Percentiles rank a stretch among this genome's conserved stretches.
Evolutionary conservation across 495 filamentous ascomycete genomes (phyloP).

Genomic region (Aspergillus olivimuriae): DNA sequence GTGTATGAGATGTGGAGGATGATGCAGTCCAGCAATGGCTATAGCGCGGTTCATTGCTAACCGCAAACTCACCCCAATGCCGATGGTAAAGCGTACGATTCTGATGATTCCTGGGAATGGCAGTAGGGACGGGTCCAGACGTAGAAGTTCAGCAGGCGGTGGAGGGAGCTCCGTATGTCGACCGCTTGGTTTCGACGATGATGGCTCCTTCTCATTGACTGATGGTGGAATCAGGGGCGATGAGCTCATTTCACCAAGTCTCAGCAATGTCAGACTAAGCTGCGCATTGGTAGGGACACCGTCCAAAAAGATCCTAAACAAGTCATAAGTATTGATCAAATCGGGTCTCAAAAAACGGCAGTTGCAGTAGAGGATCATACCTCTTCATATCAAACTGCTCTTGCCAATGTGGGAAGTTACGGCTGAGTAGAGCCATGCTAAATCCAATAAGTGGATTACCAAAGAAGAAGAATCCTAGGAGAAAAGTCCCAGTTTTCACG

Average conservation of each 20-base stretch:
- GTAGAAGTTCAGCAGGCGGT: background rate
- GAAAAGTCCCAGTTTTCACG: background rate
- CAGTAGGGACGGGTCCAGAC: background rate
- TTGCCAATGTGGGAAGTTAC: background rate
- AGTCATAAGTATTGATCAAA: no score
- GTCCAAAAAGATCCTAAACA: background rate
- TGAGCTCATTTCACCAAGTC: background rate
- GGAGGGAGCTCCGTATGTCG: no score
- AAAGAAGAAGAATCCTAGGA: background rate
- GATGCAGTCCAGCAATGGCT: background rate
- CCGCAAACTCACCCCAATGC: background rate
- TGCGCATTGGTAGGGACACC: background rate
- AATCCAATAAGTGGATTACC: background rate
- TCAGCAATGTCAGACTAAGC: background rate
- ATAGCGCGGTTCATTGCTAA: background rate
- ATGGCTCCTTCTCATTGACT: background rate
- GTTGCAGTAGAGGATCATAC: background rate
- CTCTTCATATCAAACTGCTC: background rate
- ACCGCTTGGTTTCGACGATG: background rate
- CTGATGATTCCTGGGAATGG: background rate
- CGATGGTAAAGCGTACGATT: background rate
- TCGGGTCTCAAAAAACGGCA: no score
- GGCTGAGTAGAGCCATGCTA: background rate
- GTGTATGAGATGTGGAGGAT: background rate
- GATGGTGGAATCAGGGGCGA: background rate